Percentiles rank a stretch among this genome's conserved stretches.
These are phyloP conservation scores for Nakazawaea pomicola DNA, from an alignment of 805 yeast species.

Conservation along the genomic window DNA sequence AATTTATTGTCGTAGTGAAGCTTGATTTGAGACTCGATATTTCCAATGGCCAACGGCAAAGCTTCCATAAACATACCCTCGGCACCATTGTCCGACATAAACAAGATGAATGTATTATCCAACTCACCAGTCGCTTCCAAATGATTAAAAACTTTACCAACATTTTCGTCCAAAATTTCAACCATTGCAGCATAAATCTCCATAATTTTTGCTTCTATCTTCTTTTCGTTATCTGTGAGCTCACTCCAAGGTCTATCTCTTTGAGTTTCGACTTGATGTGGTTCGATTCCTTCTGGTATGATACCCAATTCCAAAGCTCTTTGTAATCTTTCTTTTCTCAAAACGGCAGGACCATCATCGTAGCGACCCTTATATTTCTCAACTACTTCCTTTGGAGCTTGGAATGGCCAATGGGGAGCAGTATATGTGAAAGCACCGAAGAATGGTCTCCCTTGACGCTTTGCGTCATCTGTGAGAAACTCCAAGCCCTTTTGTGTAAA, in stretches of 20 bases:
- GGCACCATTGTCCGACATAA: constrained; percentile 64
- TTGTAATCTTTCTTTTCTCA: constrained; percentile 34
- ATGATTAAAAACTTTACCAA: constrained; percentile 43
- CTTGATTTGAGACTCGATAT: constrained; percentile 23
- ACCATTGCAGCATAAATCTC: constrained; percentile 64
- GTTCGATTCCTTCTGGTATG: constrained; percentile 35
- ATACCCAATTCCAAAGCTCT: constrained; percentile 41
- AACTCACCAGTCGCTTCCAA: constrained; percentile 38
- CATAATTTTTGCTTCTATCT: constrained; percentile 40
- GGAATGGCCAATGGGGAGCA: constrained; percentile 67
- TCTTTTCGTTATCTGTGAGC: constrained; percentile 31
- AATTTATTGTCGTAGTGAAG: constrained; percentile 36
- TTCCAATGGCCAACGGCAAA: constrained; percentile 34
- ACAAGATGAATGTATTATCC: constrained; percentile 52
- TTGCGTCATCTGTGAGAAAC: constrained; percentile 23
- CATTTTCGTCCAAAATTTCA: constrained; percentile 43
- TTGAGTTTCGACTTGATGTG: constrained; percentile 40
- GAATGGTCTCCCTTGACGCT: constrained; percentile 42
- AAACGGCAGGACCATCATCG: constrained; percentile 42
- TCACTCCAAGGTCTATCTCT: constrained; percentile 40
- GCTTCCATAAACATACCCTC: constrained; percentile 58
- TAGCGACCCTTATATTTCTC: constrained; percentile 43
- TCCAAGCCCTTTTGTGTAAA: constrained; percentile 41
- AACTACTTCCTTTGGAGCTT: constrained; percentile 46
- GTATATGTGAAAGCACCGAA: constrained; percentile 52